Evolutionary conservation across 768 basidiomycete species (phyloP), one percentile per base, ranked within the genome.

Genomic region (Termitomyces heimii): DNA sequence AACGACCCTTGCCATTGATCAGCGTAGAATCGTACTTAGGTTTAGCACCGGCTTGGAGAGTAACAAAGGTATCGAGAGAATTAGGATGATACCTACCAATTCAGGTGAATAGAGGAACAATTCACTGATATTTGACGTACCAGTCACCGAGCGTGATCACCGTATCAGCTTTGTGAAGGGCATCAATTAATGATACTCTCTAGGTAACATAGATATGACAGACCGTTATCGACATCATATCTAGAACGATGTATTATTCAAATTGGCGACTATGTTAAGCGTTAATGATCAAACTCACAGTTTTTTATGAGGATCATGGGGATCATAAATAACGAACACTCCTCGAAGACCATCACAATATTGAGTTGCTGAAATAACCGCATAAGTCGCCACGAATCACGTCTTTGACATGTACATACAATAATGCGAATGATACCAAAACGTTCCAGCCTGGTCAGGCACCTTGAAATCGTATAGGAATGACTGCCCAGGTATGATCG

Each of bases 1-100:
- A 77, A 42, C 81, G 77, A 20, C 83, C 82, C 18, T 61, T 63
- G 0, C 82, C 81, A 42, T 84, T 84, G 45, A 85, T 82, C 9
- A 85, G 64, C 0, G 76, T 78, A 12, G 81, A 69, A 51, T 79
- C 63, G 0, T 72, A 35, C 4, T 57, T 54, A 0, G 68, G 63
- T n/a, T n/a, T n/a, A 9, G 68, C 55, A 29, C 57, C 45, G 9
- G 50, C 63, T 9, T 53, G 65, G 14, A 53, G 60, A 3, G 71
- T 67, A 6, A 64, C 66, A 12, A 32, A 28, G n/a, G n/a, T n/a
- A n/a, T n/a, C n/a, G n/a, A n/a, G n/a, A n/a, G n/a, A n/a, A n/a
- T n/a, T n/a, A n/a, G n/a, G n/a, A 42, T 75, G 78, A 60, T 76
- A 80, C 75, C 72, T 77, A 48, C 8, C 6, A 28, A 28, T n/a